A percentile compares a stretch with the other conserved stretches of the same genome.
phyloP scores from a whole-genome alignment of 306 rosid species.

The Castanospermum australe region DNA sequence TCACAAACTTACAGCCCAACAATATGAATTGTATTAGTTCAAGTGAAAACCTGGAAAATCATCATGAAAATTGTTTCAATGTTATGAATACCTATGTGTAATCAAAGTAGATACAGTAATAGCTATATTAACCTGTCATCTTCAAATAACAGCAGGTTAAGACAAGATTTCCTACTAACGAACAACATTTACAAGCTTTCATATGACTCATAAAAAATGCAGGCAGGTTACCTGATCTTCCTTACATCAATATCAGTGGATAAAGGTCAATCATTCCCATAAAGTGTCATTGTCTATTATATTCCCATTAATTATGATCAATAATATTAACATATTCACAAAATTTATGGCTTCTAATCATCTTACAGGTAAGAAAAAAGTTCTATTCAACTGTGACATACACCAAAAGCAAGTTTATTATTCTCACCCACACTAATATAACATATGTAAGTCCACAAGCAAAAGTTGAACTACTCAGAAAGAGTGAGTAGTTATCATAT shows the following conservation, averaged over 20 bases:
- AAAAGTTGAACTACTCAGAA: neutral
- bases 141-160: neutral
- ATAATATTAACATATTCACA: neutral
- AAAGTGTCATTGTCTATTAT: neutral
- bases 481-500: no score
- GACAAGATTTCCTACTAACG: neutral
- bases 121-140: neutral
- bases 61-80: neutral
- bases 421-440: conserved; percentile 10
- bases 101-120: neutral
- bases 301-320: neutral
- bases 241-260: neutral
- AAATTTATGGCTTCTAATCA: conserved; percentile 23
- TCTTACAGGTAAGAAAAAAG: neutral
- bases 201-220: neutral
- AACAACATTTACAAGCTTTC: neutral
- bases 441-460: neutral
- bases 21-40: neutral
- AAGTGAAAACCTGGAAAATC: neutral
- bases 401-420: neutral
- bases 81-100: neutral
- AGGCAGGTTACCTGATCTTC: neutral
- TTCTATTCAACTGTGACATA: neutral
- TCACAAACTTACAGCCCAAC: neutral
- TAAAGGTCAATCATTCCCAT: neutral